phyloP scores from a whole-genome alignment of 2,329 filamentous ascomycete species.

The Colletotrichum scovillei region DNA sequence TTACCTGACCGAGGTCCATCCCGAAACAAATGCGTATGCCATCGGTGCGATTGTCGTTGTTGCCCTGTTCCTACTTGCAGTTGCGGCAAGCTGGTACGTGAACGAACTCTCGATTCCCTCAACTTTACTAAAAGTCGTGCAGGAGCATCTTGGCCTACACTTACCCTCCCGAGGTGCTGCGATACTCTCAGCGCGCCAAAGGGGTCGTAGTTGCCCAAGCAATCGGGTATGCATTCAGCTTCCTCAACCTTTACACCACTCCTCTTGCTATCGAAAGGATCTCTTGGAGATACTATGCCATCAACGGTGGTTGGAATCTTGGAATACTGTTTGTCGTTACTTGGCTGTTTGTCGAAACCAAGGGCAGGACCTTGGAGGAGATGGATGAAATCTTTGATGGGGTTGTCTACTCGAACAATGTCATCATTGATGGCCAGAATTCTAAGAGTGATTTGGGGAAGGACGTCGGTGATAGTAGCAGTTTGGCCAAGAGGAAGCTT shows the following conservation, averaged over 20 bases:
- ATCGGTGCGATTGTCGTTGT: constrained; percentile 2
- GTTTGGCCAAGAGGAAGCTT: neutral
- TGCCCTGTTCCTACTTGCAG: constrained; percentile 11
- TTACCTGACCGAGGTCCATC: neutral
- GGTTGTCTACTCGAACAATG: neutral
- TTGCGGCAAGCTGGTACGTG: constrained; percentile 3
- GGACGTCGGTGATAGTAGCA: neutral
- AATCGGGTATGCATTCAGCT: constrained; percentile 8
- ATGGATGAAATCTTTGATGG: neutral
- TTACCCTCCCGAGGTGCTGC: too few species aligned
- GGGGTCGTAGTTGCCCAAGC: constrained; percentile 3
- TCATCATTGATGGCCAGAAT: neutral
- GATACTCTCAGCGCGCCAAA: too few species aligned
- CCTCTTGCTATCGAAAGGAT: neutral
- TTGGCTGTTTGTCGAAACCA: neutral
- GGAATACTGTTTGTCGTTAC: neutral
- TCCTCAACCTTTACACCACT: constrained; percentile 8
- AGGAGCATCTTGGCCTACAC: too few species aligned
- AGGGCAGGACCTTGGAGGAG: neutral
- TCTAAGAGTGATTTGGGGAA: neutral
- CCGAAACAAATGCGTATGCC: neutral
- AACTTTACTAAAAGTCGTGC: too few species aligned
- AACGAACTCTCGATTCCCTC: neutral
- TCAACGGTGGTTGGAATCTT: neutral
- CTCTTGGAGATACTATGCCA: constrained; percentile 2